Percentiles rank a stretch among this genome's conserved stretches.
phyloP scores from a whole-genome alignment of 495 filamentous ascomycete genomes.

The Arthonia radiata region DNA sequence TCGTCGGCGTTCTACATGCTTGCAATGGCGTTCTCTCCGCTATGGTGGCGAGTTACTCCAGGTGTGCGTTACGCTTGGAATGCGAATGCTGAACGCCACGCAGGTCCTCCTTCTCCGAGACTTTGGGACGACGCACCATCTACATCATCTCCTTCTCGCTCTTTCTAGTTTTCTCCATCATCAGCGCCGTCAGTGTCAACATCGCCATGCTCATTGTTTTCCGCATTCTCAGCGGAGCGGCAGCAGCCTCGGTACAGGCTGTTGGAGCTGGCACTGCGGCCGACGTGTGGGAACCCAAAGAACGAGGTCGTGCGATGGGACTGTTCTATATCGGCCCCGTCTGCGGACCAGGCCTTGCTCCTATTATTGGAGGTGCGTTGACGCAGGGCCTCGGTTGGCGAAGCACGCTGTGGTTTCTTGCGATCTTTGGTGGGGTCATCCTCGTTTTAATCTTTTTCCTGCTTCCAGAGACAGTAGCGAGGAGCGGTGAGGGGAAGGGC shows the following conservation, averaged over 20 bases:
- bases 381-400: conserved; percentile 53
- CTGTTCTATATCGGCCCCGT: conserved; percentile 80
- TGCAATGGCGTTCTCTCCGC: conserved; percentile 67
- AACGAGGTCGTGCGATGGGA: conserved; percentile 75
- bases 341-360: conserved; percentile 61
- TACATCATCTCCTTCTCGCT: conserved; percentile 64
- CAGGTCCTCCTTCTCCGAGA: conserved; percentile 74
- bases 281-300: conserved; percentile 64
- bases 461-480: conserved; percentile 15
- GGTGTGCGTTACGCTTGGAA: no score
- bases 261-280: conserved; percentile 85
- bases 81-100: no score
- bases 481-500: conserved; percentile 4
- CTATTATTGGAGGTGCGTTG: conserved; percentile 67
- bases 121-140: conserved; percentile 57
- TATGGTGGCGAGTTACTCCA: no score
- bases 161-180: conserved; percentile 52
- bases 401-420: conserved; percentile 69
- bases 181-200: conserved; percentile 45
- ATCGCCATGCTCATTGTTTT: conserved; percentile 74
- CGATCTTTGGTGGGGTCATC: conserved; percentile 37
- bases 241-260: conserved; percentile 69
- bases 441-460: conserved; percentile 22
- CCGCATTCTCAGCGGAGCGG: conserved; percentile 59
- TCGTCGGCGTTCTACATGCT: conserved; percentile 79